Evolutionary conservation across 1,284 basidiomycete species (phyloP), one percentile per base, ranked within the genome.

Genomic region (Leccinum pachyderme): DNA sequence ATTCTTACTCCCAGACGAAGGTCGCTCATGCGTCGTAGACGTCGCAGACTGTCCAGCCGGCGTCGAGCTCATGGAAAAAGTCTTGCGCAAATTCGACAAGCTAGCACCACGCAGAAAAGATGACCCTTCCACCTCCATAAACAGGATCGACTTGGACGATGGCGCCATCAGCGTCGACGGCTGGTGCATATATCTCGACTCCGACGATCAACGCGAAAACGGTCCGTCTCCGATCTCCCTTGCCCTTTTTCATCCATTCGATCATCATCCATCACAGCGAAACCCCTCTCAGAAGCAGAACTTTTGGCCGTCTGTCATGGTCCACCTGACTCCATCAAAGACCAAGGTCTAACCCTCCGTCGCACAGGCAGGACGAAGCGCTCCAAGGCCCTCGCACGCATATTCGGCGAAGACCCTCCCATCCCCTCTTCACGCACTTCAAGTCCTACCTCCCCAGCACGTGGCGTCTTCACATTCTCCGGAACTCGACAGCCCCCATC

Each of bases 51-150:
- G 90, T 64, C 77, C 78, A 1, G 86, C 86, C 35, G 93, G 92
- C 4, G 80, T 89, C 1, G 93, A 97, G 63, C 83, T 97, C 2
- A 77, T 97, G 49, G 90, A 93, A 62, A 84, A 87, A 61, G 93
- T 91, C 0, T 75, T 98, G 57, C 90, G 84, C 69, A 98, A 98
- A 72, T 91, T 95, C 64, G 85, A 85, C 50, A 95, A 93, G 70
- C 76, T 85, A 25, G 75, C 76, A 28, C 59, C 72, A 4, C 80
- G 78, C 63, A 76, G 70, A 56, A 74, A 79, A 39, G 79, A 80
- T 5, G 77, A 65, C 43, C 27, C 43, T 5, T 78, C 80, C 41
- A 79, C 80, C 43, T 69, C 70, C 51, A 67, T 75, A 52, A 83
- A 81, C 54, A 74, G 77, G 39, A 76, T 80, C 18, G 80, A 81